Evolutionary conservation across 2,329 filamentous ascomycete genomes (phyloP), one percentile per base, ranked within the genome.

Genomic region (Penicillium crustosum): DNA sequence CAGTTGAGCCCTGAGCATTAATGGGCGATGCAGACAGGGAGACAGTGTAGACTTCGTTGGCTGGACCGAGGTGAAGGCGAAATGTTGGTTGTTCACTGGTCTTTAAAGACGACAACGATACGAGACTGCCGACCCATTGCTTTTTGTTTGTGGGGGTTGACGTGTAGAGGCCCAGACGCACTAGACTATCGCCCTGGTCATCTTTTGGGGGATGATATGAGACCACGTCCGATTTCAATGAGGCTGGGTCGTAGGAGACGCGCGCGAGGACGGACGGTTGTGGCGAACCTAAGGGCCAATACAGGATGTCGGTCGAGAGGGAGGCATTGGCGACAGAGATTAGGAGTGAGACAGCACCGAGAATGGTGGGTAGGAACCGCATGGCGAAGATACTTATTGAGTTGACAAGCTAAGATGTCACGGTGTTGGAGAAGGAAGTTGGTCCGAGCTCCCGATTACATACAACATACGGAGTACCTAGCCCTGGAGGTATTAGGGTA

Each of bases 81-180:
- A 79, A 63, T 6, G 68, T 72, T 38, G 75, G 73, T 48, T 66
- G 63, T 12, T 61, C 52, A 27, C 63, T 57, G 53, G 59, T 61
- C 8, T 49, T 48, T 49, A 79, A 70, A 2, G 73, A 66, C 13
- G 72, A 70, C 23, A 70, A 54, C 6, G 76, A 76, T 9, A 75
- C 71, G 17, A 79, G 65, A 36, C 73, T 75, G 7, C 77, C 75
- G 9, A 73, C 69, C 75, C 75, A 78, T 68, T 75, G 71, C 51
- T 70, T 74, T 17, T 68, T 49, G 44, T 70, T 71, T 27, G 67
- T 62, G 1, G 68, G 57, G 1, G 69, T 71, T 21, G 63, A 62
- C 39, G 66, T 83, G 65, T 77, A 81, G 35, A 83, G 78, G 58
- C 82, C 83, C 7, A 85, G 74, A 39, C 82, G 79, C 45, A 83